These are phyloP conservation scores for Alternaria rosae DNA, from an alignment of 2,329 filamentous ascomycete genomes.

Conservation along the genomic window DNA sequence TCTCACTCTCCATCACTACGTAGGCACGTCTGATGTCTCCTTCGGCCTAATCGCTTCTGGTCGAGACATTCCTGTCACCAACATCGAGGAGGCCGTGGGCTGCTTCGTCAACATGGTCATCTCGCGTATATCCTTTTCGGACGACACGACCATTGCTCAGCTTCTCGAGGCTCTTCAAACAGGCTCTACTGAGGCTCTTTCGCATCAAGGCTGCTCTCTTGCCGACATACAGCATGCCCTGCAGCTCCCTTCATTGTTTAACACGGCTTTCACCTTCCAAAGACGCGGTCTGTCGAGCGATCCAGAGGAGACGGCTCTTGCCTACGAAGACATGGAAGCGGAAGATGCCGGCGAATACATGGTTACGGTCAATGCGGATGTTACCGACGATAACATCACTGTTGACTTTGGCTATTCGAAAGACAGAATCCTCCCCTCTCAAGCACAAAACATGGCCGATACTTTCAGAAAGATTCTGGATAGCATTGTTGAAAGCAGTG, in stretches of 20 bases:
- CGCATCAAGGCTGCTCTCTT: conserved; percentile 59
- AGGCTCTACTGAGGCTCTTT: conserved; percentile 57
- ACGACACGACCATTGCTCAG: conserved; percentile 48
- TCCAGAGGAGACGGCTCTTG: conserved; percentile 34
- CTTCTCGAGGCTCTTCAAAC: conserved; percentile 55
- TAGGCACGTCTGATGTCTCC: conserved; percentile 57
- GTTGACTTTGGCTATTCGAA: conserved; percentile 45
- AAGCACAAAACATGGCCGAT: conserved; percentile 41
- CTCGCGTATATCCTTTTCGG: conserved; percentile 54
- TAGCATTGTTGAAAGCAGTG: conserved; percentile 23
- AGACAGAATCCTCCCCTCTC: conserved; percentile 34
- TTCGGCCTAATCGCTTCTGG: conserved; percentile 65
- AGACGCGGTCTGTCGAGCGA: conserved; percentile 35
- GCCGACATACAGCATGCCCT: conserved; percentile 49
- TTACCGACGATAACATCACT: conserved; percentile 35
- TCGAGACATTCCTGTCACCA: conserved; percentile 59
- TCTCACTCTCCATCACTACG: conserved; percentile 59
- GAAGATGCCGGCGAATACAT: conserved; percentile 48
- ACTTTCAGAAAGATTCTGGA: conserved; percentile 40
- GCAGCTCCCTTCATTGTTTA: conserved; percentile 45
- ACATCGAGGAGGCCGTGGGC: conserved; percentile 60
- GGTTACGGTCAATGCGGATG: conserved; percentile 46
- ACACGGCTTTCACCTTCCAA: conserved; percentile 49
- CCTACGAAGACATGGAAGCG: conserved; percentile 45
- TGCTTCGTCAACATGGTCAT: conserved; percentile 65